A percentile compares a stretch with the other conserved stretches of the same genome.
These are phyloP conservation scores for Chrysanthemum makinoi DNA, from an alignment of 129 eudicot species.

Conservation along the genomic window DNA sequence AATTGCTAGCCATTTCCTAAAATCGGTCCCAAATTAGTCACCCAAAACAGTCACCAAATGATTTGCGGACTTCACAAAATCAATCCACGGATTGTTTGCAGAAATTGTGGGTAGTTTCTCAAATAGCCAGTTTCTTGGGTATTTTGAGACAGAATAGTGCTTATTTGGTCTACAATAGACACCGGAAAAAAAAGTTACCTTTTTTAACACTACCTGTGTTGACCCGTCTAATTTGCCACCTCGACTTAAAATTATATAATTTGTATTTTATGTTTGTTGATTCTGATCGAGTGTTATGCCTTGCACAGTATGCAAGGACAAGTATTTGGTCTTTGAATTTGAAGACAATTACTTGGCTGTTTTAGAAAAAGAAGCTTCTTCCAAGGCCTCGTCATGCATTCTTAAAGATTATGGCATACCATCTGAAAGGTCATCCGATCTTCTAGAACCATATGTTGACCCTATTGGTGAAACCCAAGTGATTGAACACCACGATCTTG, in stretches of 20 bases:
- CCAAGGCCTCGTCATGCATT: constrained; percentile 62
- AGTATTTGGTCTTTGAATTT: constrained; percentile 77
- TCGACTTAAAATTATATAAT: not conserved
- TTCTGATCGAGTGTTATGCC: constrained; percentile 5
- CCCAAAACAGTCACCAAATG: too few relatives aligned
- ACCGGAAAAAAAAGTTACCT: not conserved
- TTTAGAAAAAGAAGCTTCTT: constrained; percentile 70
- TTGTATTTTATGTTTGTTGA: not conserved
- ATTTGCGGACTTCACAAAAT: too few relatives aligned
- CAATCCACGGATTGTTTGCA: too few relatives aligned
- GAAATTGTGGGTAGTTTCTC: too few relatives aligned
- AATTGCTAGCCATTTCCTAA: too few relatives aligned
- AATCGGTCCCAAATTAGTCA: too few relatives aligned
- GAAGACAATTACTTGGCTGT: constrained; percentile 87
- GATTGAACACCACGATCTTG: constrained; percentile 45
- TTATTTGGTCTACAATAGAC: too few relatives aligned
- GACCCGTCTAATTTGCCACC: not conserved
- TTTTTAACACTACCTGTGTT: not conserved
- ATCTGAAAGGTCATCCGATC: constrained; percentile 77
- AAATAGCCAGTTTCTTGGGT: too few relatives aligned
- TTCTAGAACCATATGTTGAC: constrained; percentile 66
- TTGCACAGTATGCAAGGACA: constrained; percentile 79
- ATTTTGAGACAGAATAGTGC: too few relatives aligned
- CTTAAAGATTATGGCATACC: constrained; percentile 86
- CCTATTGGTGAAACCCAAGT: constrained; percentile 35